phyloP scores from a whole-genome alignment of 768 basidiomycete species.

The Leccinum uliginosum region DNA sequence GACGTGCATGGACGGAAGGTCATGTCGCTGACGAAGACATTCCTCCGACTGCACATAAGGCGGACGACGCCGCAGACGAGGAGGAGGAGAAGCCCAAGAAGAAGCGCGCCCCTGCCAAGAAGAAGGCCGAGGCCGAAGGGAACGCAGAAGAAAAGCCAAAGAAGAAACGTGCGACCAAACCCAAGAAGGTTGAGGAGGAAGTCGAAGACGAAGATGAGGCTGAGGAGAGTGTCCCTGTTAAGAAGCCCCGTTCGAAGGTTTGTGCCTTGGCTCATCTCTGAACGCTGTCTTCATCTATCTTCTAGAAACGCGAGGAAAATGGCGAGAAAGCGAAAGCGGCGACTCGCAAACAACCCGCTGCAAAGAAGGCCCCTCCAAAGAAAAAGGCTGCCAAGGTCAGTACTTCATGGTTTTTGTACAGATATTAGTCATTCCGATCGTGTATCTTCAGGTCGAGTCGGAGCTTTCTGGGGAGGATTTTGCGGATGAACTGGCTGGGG shows the following conservation, averaged over 20 bases:
- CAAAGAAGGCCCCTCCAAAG: conserved; percentile 47
- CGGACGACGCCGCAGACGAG: conserved; percentile 43
- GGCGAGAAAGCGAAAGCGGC: conserved; percentile 48
- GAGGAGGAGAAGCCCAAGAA: conserved; percentile 56
- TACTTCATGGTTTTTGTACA: neutral
- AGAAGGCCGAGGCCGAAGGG: conserved; percentile 30
- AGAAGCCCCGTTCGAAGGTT: conserved; percentile 37
- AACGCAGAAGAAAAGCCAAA: conserved; percentile 37
- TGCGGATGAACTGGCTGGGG: conserved; percentile 38
- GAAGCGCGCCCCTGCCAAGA: conserved; percentile 37
- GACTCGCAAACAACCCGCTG: conserved; percentile 37
- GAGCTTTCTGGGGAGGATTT: conserved; percentile 48
- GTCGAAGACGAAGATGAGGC: conserved; percentile 33
- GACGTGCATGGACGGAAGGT: conserved; percentile 70
- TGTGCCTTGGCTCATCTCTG: conserved; percentile 11
- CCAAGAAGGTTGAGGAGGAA: conserved; percentile 33
- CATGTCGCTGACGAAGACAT: conserved; percentile 82
- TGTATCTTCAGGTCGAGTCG: conserved; percentile 25
- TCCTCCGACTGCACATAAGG: conserved; percentile 65
- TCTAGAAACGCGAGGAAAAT: conserved; percentile 31
- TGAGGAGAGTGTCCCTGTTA: conserved; percentile 29
- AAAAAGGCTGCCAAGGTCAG: conserved; percentile 39
- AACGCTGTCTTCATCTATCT: conserved; percentile 11
- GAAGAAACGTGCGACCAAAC: conserved; percentile 29
- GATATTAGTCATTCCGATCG: neutral